These are phyloP conservation scores for Prototheca wickerhamii DNA, from an alignment of 163 green algal species.

Conservation along the genomic window DNA sequence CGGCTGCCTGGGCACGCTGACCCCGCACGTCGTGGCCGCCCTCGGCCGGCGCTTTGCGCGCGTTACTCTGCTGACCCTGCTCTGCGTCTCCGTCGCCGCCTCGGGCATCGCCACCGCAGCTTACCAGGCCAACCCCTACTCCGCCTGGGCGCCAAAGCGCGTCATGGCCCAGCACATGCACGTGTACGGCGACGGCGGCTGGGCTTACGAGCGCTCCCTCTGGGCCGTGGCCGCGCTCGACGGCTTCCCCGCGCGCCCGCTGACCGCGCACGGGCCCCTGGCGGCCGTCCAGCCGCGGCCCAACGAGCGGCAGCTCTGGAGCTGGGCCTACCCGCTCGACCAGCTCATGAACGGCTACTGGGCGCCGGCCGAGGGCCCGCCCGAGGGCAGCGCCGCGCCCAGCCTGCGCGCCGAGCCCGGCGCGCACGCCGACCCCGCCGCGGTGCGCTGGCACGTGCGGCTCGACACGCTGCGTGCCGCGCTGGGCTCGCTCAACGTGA, in stretches of 20 bases:
- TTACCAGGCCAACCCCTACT: constrained; percentile 17
- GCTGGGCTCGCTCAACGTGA: constrained; percentile 25
- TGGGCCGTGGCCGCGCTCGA: constrained; percentile 6
- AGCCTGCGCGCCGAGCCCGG: too few relatives aligned
- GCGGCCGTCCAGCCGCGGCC: background rate
- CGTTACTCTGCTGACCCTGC: constrained; percentile 3
- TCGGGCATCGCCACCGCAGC: background rate
- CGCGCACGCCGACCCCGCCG: background rate
- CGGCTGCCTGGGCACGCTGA: constrained; percentile 9
- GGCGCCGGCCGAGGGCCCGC: too few relatives aligned
- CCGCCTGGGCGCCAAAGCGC: constrained; percentile 26
- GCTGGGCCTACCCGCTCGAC: too few relatives aligned
- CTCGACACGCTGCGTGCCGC: constrained; percentile 9
- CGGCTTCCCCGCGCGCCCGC: constrained; percentile 2
- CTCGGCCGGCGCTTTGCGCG: constrained; percentile 6
- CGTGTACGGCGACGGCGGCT: background rate
- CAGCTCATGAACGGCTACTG: too few relatives aligned
- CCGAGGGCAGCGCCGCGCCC: too few relatives aligned
- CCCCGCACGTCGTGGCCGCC: background rate
- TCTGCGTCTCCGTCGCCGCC: constrained; percentile 7
- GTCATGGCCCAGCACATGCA: constrained; percentile 41
- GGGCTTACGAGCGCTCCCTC: background rate
- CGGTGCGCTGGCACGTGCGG: constrained; percentile 9
- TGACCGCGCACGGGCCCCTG: background rate
- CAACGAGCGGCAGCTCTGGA: too few relatives aligned